phyloP scores from a whole-genome alignment of 139 green algal species.

The Tetratostichococcus sp. region DNA sequence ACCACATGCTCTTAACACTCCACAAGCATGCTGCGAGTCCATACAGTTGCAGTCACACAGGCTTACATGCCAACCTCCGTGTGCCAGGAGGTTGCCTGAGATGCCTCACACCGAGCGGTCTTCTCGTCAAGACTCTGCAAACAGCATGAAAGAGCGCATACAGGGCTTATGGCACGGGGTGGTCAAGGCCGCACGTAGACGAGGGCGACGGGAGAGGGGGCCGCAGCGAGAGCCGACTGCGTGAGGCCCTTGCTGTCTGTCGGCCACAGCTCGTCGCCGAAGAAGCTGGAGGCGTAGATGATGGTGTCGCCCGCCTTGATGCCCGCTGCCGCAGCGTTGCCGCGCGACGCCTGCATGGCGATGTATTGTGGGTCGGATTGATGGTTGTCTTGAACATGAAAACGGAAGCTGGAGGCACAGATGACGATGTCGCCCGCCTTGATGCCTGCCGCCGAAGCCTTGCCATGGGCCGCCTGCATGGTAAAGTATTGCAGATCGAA shows the following conservation, averaged over 20 bases:
- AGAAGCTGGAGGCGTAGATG: conserved; percentile 89
- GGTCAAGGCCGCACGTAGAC: conserved; percentile 34
- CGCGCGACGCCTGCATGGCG: conserved; percentile 39
- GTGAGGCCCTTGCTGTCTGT: conserved; percentile 72
- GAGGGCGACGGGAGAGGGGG: conserved; percentile 71
- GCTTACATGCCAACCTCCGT: too few species aligned
- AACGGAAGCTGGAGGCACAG: conserved; percentile 85
- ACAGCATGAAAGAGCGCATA: background rate
- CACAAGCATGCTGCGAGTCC: too few species aligned
- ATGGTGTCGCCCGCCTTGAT: conserved; percentile 63
- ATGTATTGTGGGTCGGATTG: background rate
- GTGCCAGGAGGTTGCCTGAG: too few species aligned
- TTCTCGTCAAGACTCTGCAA: too few species aligned
- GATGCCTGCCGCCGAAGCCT: conserved; percentile 80
- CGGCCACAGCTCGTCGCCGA: conserved; percentile 97
- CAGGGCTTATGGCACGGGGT: background rate
- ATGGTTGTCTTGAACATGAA: too few species aligned
- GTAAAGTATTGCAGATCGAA: too few species aligned
- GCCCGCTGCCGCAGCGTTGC: conserved; percentile 88
- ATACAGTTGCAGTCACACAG: too few species aligned
- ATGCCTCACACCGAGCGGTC: too few species aligned
- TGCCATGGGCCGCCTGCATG: conserved; percentile 62
- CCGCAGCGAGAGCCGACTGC: conserved; percentile 37
- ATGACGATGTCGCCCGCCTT: conserved; percentile 69
- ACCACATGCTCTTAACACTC: too few species aligned